Percentiles rank a stretch among this genome's conserved stretches.
phyloP scores from a whole-genome alignment of 2,329 filamentous ascomycete genomes.

The Aspergillus sp. region DNA sequence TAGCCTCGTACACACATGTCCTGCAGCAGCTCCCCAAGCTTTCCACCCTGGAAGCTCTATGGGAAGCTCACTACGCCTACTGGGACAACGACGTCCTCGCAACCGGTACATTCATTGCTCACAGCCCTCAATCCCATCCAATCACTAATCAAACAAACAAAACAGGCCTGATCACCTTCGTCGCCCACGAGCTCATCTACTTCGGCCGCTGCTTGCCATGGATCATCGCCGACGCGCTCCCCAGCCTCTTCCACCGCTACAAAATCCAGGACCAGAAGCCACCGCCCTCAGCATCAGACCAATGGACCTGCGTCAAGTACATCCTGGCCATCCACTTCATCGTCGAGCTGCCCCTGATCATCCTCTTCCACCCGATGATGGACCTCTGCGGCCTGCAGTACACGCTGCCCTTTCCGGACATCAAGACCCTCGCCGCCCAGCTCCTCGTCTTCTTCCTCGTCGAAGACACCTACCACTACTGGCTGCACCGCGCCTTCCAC shows the following conservation, averaged over 20 bases:
- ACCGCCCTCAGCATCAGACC: conserved; percentile 74
- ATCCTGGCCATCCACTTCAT: conserved; percentile 94
- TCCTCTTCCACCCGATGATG: conserved; percentile 90
- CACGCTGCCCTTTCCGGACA: conserved; percentile 78
- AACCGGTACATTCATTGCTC: conserved; percentile 13
- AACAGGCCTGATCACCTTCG: conserved; percentile 94
- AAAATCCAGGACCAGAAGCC: conserved; percentile 91
- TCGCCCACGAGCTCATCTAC: conserved; percentile 89
- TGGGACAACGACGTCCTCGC: conserved; percentile 95
- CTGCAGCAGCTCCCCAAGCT: conserved; percentile 76
- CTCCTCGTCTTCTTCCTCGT: conserved; percentile 89
- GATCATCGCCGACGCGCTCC: conserved; percentile 81
- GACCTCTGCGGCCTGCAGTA: conserved; percentile 85
- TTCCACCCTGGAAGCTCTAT: conserved; percentile 80
- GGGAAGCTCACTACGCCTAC: conserved; percentile 93
- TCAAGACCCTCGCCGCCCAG: conserved; percentile 80
- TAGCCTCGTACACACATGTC: conserved; percentile 61
- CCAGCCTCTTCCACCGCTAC: conserved; percentile 79
- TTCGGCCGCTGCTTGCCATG: conserved; percentile 87
- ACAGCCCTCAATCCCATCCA: neutral
- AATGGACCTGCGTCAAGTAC: conserved; percentile 86
- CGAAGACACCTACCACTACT: conserved; percentile 98
- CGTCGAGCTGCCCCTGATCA: conserved; percentile 90
- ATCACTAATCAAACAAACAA: conserved; percentile 1
- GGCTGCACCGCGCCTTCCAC: conserved; percentile 86